Base-by-base conservation (phyloP, 2,329 filamentous ascomycete genomes). In the Talaromyces sp. region DNA sequence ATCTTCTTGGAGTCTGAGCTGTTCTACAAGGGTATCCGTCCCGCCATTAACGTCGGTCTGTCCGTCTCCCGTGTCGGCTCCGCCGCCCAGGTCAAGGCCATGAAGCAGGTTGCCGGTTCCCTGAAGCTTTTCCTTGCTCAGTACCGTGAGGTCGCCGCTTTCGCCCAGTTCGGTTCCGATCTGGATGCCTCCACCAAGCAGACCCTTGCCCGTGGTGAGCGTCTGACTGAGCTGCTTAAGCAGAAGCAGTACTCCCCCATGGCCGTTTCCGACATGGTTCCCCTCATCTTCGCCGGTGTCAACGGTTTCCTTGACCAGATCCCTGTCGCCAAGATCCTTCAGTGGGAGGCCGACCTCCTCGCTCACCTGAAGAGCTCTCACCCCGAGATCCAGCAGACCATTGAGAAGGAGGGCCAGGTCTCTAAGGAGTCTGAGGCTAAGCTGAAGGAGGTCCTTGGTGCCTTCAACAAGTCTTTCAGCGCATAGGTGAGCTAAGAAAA, bases 101-200 rank as follows among this genome's bases (percentile, higher is more conserved):
- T 99, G 94, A 99, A 99, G 88, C 94, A 99, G 86, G 94, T 99
- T 71, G 94, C 94, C 74, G 94, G 94, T 86, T 97, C 93, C 68
- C 85, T 99, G 75, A 99, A 99, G 88, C 91, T 99, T 70, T 99
- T 97, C 91, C 90, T 99, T 89, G 94, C 94, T 72, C 94, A 99
- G 84, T 99, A 99, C 87, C 94, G 94, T 94, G 94, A 99, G 82
- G 94, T 99, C 62, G 94, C 94, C 73, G 94, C 94, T 70, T 99
- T 99, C 82, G 93, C 94, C 70, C 94, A 99, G 83, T 99, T 99
- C 86, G 94, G 94, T 88, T 99, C 94, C 75, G 94, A 99, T 85
- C 84, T 99, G 68, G 94, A 99, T 82, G 94, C 94, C 70, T 86
- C 94, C 68, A 99, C 94, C 80, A 97, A 97, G 88, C 94, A 97